phyloP scores from a whole-genome alignment of 1,284 basidiomycete genomes.

The Cutaneotrichosporon sp. region DNA sequence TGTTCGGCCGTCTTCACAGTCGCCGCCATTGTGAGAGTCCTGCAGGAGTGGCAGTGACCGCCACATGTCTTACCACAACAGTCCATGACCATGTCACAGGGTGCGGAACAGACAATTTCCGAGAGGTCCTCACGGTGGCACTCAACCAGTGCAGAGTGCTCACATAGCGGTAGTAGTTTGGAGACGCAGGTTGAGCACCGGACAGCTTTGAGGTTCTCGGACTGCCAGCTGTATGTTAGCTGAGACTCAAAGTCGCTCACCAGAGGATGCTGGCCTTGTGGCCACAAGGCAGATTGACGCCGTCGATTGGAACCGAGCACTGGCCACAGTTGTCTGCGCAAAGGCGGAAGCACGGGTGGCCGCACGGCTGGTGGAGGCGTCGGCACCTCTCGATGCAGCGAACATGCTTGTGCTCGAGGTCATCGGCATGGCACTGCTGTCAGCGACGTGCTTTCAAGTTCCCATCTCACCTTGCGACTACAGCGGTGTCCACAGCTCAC shows the following conservation, averaged over 20 bases:
- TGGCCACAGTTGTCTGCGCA: conserved; percentile 62
- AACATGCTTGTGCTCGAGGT: conserved; percentile 59
- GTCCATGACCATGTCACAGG: conserved; percentile 56
- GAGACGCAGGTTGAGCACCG: conserved; percentile 56
- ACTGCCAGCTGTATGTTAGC: conserved; percentile 53
- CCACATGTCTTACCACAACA: conserved; percentile 63
- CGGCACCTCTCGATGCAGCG: conserved; percentile 60
- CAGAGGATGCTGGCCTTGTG: conserved; percentile 60
- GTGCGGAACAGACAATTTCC: conserved; percentile 53
- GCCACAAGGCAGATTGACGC: conserved; percentile 64
- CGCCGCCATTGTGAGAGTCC: conserved; percentile 50
- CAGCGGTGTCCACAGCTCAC: conserved; percentile 71
- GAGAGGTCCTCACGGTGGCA: conserved; percentile 57
- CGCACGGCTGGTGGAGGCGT: conserved; percentile 57
- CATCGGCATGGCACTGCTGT: conserved; percentile 66
- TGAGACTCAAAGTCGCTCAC: conserved; percentile 51
- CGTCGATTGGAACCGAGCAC: conserved; percentile 59
- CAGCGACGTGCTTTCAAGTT: background rate
- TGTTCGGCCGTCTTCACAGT: background rate
- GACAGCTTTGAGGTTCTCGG: conserved; percentile 57
- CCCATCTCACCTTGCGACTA: conserved; percentile 59
- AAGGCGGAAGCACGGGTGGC: conserved; percentile 62
- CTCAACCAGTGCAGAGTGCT: conserved; percentile 58
- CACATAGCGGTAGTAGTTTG: conserved; percentile 61
- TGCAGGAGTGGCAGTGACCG: conserved; percentile 64